Conservation (phyloP, 148 eudicot genomes). For the Chenopodium formosanum region DNA sequence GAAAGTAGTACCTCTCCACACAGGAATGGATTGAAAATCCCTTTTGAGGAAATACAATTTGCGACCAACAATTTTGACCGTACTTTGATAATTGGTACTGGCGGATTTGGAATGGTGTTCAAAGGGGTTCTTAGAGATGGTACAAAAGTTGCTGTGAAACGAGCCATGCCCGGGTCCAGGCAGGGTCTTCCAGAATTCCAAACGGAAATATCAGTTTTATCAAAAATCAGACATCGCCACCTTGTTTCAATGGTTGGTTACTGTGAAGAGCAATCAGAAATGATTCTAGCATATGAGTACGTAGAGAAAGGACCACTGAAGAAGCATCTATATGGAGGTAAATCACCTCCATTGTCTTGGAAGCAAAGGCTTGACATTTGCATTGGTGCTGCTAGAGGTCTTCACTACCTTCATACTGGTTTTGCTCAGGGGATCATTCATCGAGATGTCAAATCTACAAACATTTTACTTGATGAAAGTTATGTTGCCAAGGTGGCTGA, state of each 20-base stretch:
- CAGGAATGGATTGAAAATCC: slow-evolving; percentile 60
- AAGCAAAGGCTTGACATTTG: slow-evolving; percentile 89
- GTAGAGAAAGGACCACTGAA: slow-evolving; percentile 83
- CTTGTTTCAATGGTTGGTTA: slow-evolving; percentile 91
- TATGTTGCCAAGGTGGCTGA: slow-evolving; percentile 92
- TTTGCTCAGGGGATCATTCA: slow-evolving; percentile 94
- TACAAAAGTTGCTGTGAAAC: slow-evolving; percentile 73
- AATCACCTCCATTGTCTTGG: slow-evolving; percentile 64
- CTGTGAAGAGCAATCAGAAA: slow-evolving; percentile 91
- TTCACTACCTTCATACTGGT: slow-evolving; percentile 95
- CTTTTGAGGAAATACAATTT: slow-evolving; percentile 67
- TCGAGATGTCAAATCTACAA: slow-evolving; percentile 94
- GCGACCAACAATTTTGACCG: slow-evolving; percentile 82
- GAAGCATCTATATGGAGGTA: slow-evolving; percentile 68
- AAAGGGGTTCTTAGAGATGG: slow-evolving; percentile 68
- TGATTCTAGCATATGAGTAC: slow-evolving; percentile 94
- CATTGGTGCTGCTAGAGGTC: slow-evolving; percentile 93
- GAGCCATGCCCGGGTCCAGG: slow-evolving; percentile 87
- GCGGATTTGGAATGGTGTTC: slow-evolving; percentile 94
- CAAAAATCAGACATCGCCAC: slow-evolving; percentile 81
- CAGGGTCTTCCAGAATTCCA: slow-evolving; percentile 97
- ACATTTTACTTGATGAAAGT: slow-evolving; percentile 79
- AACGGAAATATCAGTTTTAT: slow-evolving; percentile 73
- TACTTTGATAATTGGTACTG: slow-evolving; percentile 67
- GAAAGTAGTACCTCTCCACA: slow-evolving; percentile 53